Evolutionary conservation across 768 basidiomycete genomes (phyloP).

Genomic region (Tricholoma saponaceum): DNA sequence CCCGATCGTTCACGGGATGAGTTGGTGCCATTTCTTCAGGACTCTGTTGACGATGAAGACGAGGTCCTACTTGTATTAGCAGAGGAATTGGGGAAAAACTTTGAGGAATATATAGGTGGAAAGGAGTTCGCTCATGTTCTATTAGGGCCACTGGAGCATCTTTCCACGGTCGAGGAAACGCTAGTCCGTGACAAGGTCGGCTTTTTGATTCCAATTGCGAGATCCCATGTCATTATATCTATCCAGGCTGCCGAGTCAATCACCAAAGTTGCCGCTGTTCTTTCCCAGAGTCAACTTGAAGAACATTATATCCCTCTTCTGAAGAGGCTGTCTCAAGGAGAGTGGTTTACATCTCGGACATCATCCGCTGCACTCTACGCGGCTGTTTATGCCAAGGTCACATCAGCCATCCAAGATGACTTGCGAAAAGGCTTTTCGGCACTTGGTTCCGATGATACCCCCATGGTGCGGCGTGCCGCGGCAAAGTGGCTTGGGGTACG

Average conservation of each 20-base stretch:
- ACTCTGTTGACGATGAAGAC: slow-evolving; percentile 99
- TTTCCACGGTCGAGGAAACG: slow-evolving; percentile 96
- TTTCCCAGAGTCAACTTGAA: slow-evolving; percentile 80
- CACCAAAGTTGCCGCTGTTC: slow-evolving; percentile 76
- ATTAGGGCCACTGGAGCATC: slow-evolving; percentile 89
- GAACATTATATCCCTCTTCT: slow-evolving; percentile 89
- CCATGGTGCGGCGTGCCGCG: slow-evolving; percentile 96
- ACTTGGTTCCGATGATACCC: slow-evolving; percentile 91
- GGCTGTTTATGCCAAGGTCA: slow-evolving; percentile 81
- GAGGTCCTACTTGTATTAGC: slow-evolving; percentile 94
- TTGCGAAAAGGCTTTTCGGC: slow-evolving; percentile 79
- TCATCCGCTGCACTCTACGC: slow-evolving; percentile 93
- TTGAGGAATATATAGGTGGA: slow-evolving; percentile 95
- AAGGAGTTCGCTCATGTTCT: slow-evolving; percentile 81
- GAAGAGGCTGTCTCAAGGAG: slow-evolving; percentile 83
- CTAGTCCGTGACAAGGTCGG: slow-evolving; percentile 94
- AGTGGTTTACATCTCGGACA: slow-evolving; percentile 98
- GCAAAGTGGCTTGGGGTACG: slow-evolving; percentile 95
- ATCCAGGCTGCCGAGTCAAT: slow-evolving; percentile 91
- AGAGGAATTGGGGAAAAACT: slow-evolving; percentile 88
- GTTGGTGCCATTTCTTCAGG: slow-evolving; percentile 94
- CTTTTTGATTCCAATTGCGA: slow-evolving; percentile 6
- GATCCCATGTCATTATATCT: slow-evolving; percentile 5
- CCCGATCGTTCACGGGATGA: slow-evolving; percentile 94
- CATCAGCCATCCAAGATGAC: slow-evolving; percentile 75